phyloP scores from a whole-genome alignment of 2,329 filamentous ascomycete genomes.

The Didymella glomerata region DNA sequence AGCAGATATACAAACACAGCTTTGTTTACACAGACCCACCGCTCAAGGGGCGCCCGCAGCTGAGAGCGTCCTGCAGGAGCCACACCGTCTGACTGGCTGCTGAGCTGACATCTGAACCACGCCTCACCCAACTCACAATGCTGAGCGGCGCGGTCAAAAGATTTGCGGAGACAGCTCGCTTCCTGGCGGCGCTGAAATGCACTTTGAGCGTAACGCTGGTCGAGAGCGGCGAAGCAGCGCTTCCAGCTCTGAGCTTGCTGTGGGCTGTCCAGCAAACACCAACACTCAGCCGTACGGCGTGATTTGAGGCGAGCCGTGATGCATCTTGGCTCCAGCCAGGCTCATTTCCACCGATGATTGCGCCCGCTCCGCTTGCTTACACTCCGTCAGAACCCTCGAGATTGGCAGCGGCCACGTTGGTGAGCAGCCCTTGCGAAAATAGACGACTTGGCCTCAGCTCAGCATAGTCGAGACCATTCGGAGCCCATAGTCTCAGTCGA shows the following conservation, averaged over 20 bases:
- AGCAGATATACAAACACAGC: slow-evolving; percentile 17
- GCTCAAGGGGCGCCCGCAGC: slow-evolving; percentile 22
- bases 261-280: background rate
- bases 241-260: background rate
- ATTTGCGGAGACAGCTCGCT: background rate
- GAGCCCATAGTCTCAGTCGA: background rate
- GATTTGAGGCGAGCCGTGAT: background rate
- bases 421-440: slow-evolving; percentile 10
- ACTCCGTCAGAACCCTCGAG: background rate
- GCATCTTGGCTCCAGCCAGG: background rate
- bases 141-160: slow-evolving; percentile 12
- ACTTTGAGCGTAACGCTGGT: slow-evolving; percentile 6
- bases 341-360: background rate
- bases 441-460: slow-evolving; percentile 15
- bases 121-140: slow-evolving; percentile 14
- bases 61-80: slow-evolving; percentile 22
- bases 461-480: background rate
- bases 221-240: slow-evolving; percentile 7
- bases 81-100: slow-evolving; percentile 24
- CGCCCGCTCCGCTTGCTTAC: slow-evolving; percentile 2
- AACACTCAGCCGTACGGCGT: slow-evolving; percentile 1
- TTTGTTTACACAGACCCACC: slow-evolving; percentile 1
- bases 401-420: background rate
- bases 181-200: background rate
- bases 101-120: slow-evolving; percentile 19